A percentile compares a stretch with the other conserved stretches of the same genome.
Conservation (phyloP, 345 rosid species). For the Iberis pinnata region DNA sequence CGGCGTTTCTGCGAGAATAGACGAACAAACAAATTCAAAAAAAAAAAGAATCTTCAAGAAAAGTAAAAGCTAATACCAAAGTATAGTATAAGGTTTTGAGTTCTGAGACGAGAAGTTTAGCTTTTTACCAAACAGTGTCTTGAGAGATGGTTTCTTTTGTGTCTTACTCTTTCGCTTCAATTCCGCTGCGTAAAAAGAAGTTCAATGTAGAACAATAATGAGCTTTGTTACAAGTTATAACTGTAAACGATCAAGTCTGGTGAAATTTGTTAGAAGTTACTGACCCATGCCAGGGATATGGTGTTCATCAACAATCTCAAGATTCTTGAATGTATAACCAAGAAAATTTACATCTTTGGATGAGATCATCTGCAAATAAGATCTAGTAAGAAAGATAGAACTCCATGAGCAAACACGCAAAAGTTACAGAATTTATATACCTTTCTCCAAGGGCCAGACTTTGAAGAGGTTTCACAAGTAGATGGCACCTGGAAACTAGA, state of each 20-base stretch:
- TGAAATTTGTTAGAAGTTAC: constrained; percentile 2
- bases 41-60: not conserved
- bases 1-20: constrained; percentile 30
- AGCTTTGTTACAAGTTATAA: constrained; percentile 9
- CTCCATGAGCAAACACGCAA: not conserved
- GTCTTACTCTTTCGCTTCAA: constrained; percentile 40
- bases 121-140: constrained; percentile 39
- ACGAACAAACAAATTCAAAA: not conserved
- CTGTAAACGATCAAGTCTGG: not conserved
- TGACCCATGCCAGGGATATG: constrained; percentile 74
- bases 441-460: constrained; percentile 59
- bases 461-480: constrained; percentile 33
- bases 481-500: constrained; percentile 9
- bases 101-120: not conserved
- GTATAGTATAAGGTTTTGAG: not conserved
- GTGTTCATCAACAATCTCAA: constrained; percentile 68
- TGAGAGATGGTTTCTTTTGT: constrained; percentile 43
- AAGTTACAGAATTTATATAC: constrained; percentile 25
- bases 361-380: constrained; percentile 55
- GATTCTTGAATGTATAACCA: constrained; percentile 75
- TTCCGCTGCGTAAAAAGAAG: constrained; percentile 28
- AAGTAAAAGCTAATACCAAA: constrained; percentile 1
- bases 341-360: constrained; percentile 71
- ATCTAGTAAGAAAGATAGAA: constrained; percentile 3
- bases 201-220: not conserved